Percentiles rank a stretch among this genome's conserved stretches.
These are phyloP conservation scores for Metarhizium robertsii DNA, from an alignment of 2,329 filamentous ascomycete genomes.

Conservation along the genomic window DNA sequence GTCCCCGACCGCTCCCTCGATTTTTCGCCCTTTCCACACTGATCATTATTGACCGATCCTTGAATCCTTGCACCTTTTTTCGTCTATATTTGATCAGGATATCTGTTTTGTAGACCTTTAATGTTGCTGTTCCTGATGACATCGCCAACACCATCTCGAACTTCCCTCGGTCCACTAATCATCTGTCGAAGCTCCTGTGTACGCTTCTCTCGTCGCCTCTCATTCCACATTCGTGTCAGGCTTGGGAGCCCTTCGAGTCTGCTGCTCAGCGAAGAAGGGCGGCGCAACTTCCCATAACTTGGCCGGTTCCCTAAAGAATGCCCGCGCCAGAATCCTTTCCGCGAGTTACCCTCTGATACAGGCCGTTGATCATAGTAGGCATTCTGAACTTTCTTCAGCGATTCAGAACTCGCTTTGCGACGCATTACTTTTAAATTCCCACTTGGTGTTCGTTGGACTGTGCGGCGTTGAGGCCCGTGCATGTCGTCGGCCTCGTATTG, in stretches of 20 bases:
- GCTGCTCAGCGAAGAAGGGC: conserved; percentile 33
- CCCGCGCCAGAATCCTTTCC: conserved; percentile 22
- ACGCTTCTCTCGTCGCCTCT: conserved; percentile 49
- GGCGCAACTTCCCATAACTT: conserved; percentile 16
- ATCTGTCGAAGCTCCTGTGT: conserved; percentile 48
- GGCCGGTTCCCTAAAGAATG: conserved; percentile 17
- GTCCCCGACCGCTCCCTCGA: neutral
- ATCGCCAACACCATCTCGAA: conserved; percentile 49
- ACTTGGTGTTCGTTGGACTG: conserved; percentile 48
- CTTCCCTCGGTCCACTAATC: conserved; percentile 50
- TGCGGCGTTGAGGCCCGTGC: conserved; percentile 41
- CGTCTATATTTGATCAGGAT: neutral
- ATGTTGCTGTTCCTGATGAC: conserved; percentile 36
- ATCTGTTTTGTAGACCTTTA: neutral
- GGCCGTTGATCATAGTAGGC: conserved; percentile 26
- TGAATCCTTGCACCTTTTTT: neutral
- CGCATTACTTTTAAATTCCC: conserved; percentile 52
- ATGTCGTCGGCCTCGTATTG: conserved; percentile 20
- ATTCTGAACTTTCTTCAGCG: conserved; percentile 20
- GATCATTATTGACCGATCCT: neutral
- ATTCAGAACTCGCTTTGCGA: conserved; percentile 39
- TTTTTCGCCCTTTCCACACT: neutral
- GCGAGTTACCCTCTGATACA: conserved; percentile 14
- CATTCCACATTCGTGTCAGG: conserved; percentile 45
- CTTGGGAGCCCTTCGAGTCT: conserved; percentile 43